phyloP scores from a whole-genome alignment of 179 eudicot genomes.

The Silene noctiflora region DNA sequence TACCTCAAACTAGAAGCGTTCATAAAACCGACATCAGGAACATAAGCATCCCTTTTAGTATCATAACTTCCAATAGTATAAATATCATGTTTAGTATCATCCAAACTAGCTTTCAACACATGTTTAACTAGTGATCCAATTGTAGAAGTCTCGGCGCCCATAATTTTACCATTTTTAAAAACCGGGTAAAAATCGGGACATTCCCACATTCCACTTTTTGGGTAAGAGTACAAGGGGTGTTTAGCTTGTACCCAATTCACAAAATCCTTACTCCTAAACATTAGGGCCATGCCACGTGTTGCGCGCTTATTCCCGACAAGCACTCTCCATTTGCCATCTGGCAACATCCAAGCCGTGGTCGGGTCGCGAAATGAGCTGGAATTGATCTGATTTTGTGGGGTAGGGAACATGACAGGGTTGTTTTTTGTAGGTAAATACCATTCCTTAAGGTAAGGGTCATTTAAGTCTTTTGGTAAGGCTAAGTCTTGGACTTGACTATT shows the following conservation, averaged over 20 bases:
- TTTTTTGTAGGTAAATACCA: slow-evolving; percentile 28
- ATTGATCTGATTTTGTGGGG: slow-evolving; percentile 29
- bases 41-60: slow-evolving; percentile 25
- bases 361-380: slow-evolving; percentile 47
- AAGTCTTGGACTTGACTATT: slow-evolving; percentile 55
- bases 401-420: slow-evolving; percentile 41
- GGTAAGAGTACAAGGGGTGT: slow-evolving; percentile 42
- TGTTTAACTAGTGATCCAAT: slow-evolving; percentile 23
- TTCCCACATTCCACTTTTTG: slow-evolving; percentile 62
- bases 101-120: slow-evolving; percentile 52
- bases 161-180: slow-evolving; percentile 4
- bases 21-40: slow-evolving; percentile 29
- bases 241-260: slow-evolving; percentile 37
- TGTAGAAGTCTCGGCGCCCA: slow-evolving; percentile 35
- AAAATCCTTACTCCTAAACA: slow-evolving; percentile 57
- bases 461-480: slow-evolving; percentile 43
- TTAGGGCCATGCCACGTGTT: slow-evolving; percentile 32
- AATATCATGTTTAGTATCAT: slow-evolving; percentile 40
- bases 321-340: slow-evolving; percentile 39
- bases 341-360: slow-evolving; percentile 41
- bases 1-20: slow-evolving; percentile 32
- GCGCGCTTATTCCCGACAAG: slow-evolving; percentile 31
- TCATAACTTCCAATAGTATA: slow-evolving; percentile 52
- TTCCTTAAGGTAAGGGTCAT: slow-evolving; percentile 46
- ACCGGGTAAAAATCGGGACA: slow-evolving; percentile 67